Percentiles rank a stretch among this genome's conserved stretches.
Evolutionary conservation across 495 filamentous ascomycete species (phyloP).

Genomic region (Daldinia childiae): DNA sequence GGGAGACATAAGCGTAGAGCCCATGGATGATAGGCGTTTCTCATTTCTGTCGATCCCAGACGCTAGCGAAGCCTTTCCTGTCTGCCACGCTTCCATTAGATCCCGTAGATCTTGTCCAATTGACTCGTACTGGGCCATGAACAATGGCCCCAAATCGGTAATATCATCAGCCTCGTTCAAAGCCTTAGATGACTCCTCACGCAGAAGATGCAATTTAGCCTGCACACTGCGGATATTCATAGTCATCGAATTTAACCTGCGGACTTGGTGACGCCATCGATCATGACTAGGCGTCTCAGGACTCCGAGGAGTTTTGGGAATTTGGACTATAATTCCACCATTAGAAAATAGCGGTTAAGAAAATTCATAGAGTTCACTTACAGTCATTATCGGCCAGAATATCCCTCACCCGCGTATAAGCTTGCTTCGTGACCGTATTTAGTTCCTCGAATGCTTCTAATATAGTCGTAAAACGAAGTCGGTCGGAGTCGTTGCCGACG

Average conservation of each 20-base stretch:
- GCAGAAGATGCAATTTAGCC: constrained; percentile 91
- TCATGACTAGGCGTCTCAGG: constrained; percentile 81
- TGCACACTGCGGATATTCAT: constrained; percentile 92
- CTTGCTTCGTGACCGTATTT: constrained; percentile 65
- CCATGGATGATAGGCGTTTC: constrained; percentile 72
- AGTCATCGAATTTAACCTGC: constrained; percentile 85
- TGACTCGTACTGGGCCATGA: constrained; percentile 92
- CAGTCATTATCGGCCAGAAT: constrained; percentile 87
- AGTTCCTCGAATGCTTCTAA: constrained; percentile 77
- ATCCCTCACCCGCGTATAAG: constrained; percentile 64
- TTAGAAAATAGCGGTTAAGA: constrained; percentile 40
- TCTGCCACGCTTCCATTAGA: constrained; percentile 90
- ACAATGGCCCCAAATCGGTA: constrained; percentile 73
- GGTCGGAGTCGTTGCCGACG: constrained; percentile 83
- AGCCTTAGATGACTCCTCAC: constrained; percentile 84
- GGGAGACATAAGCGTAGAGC: constrained; percentile 76
- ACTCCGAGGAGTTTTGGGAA: constrained; percentile 67
- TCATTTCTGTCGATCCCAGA: constrained; percentile 77
- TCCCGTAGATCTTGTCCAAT: constrained; percentile 86
- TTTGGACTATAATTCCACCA: constrained; percentile 61
- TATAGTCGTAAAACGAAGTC: constrained; percentile 79
- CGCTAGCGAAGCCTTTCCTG: constrained; percentile 78
- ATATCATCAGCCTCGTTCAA: constrained; percentile 78
- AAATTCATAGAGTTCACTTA: constrained; percentile 53
- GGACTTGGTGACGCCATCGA: constrained; percentile 81